Base-by-base conservation (phyloP, 768 basidiomycete genomes). In the Tricholoma furcatifolium region DNA sequence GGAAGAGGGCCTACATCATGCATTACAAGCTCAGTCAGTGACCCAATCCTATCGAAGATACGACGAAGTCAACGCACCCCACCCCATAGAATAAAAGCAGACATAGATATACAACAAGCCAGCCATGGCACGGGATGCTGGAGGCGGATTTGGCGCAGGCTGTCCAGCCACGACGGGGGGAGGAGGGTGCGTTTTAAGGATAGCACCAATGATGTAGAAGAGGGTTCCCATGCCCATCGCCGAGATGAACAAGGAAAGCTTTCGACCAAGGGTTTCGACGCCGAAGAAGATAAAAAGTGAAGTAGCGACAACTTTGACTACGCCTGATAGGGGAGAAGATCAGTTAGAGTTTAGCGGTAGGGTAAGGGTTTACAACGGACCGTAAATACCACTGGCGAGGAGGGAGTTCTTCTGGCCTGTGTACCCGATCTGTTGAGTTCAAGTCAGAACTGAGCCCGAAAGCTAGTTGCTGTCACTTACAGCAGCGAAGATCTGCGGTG, bases 81-180 rank as follows among this genome's bases (percentile, higher is more conserved):
- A 91, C 27, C 88, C 89, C 82, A 92, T 87, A 2, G 85, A 88
- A 67, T 93, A 93, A 67, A 92, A 92, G 65, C 85, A 86, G 39
- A 92, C 89, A 61, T 89, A 94, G 50, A 93, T 81, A 65, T 93
- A 94, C 31, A 93, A 69, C 81, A 91, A 82, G 1, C 83, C 88
- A 4, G 91, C 91, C 91, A 93, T 93, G 0, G 78, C 92, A 64
- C 86, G 83, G 1, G 87, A 71, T 70, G 87, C 76, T 0, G 82
- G 74, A 0, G 84, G 64, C 0, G 80, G 77, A 2, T 63, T 64
- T 10, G 48, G 53, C 1, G 50, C 38, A 14, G 47, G 10, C 14
- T 50, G 53, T 12, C 52, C 57, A 2, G 65, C 50, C 14, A 56
- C 49, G 0, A 72, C 54, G 2, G 67, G 59, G 3, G 75, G 74